Evolutionary conservation across 1,284 basidiomycete genomes (phyloP).

Genomic region (Pterulicium gracile): DNA sequence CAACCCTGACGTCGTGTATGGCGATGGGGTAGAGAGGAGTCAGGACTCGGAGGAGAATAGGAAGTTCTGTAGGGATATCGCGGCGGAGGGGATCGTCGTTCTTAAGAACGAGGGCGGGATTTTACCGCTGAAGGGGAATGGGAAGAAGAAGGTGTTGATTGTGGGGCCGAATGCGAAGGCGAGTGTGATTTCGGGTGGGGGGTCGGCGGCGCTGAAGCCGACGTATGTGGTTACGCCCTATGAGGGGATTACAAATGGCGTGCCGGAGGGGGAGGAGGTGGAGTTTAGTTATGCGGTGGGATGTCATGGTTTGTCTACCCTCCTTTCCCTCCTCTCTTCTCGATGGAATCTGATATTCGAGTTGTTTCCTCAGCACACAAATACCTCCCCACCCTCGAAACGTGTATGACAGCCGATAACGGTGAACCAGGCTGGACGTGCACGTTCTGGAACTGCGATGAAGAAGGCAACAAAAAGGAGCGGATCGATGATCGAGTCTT

Average conservation of each 20-base stretch:
- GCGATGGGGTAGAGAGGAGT: slow-evolving; percentile 50
- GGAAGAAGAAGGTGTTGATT: slow-evolving; percentile 51
- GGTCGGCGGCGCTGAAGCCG: slow-evolving; percentile 61
- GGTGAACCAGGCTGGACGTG: slow-evolving; percentile 52
- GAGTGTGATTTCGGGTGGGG: slow-evolving; percentile 60
- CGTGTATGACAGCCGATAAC: slow-evolving; percentile 32
- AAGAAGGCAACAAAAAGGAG: slow-evolving; percentile 29
- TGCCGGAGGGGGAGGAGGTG: slow-evolving; percentile 33
- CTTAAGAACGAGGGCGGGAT: slow-evolving; percentile 53
- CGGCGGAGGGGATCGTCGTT: slow-evolving; percentile 56
- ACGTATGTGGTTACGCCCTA: slow-evolving; percentile 60
- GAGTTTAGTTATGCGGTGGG: slow-evolving; percentile 45
- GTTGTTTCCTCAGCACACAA: slow-evolving; percentile 37
- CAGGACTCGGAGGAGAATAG: slow-evolving; percentile 43
- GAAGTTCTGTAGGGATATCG: slow-evolving; percentile 46
- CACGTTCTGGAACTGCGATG: slow-evolving; percentile 48
- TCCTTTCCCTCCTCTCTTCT: slow-evolving; percentile 17
- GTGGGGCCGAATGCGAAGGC: slow-evolving; percentile 67
- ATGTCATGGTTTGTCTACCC: slow-evolving; percentile 38
- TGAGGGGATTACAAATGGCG: slow-evolving; percentile 40
- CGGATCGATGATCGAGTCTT: slow-evolving; percentile 39
- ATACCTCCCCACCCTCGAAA: slow-evolving; percentile 51
- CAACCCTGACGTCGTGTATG: slow-evolving; percentile 53
- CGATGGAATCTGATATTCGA: neutral
- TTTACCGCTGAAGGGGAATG: slow-evolving; percentile 41